Evolutionary conservation across 306 rosid species (phyloP), one percentile per base, ranked within the genome.

Genomic region (Vigna nakashimae): DNA sequence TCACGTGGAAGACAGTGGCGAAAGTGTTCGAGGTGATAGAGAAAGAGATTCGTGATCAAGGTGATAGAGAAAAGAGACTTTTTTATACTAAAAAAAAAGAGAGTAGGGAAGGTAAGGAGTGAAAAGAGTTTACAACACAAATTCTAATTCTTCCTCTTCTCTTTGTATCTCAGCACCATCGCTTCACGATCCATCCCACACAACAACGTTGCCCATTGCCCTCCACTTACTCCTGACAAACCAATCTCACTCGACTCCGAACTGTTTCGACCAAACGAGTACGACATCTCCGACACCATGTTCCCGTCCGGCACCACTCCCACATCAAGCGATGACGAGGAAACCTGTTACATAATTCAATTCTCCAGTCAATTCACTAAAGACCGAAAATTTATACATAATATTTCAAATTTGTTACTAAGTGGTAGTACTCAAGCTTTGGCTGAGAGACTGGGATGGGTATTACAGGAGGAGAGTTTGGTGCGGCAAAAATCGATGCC

Each of bases 271-370:
- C 91, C 88, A 17, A 88, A 83, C 0, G 91, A 42, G 52, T 82
- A 88, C 0, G 98, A 91, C 9, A 84, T 82, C 0, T 92, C 97
- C 16, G 93, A 85, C 66, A 80, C 75, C 7, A 88, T 71, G 60
- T 87, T 92, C 12, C 89, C 88, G 43, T 95, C 98, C 0, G 97
- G 20, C 46, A 92, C 99, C 15, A 96, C 91, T 86, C 97, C 99
- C 0, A 91, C 93, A 3, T 96, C 99, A 15, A 87, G 53, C 73
- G 96, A 93, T 5, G 91, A 92, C 40, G 96, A 92, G 0, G 99
- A 96, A 16, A 91, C 91, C 97, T 96, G 82, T 36, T 4, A 53
- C 34, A 10, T 2, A 52, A 52, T 45, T 45, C 12, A 42, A 42
- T 42, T 42, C 12, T 9, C 13, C 0, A 9, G 16, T 45, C 5